Evolutionary conservation across 1,139 yeast species (phyloP), one percentile per base, ranked within the genome.

Genomic region (Scheffersomyces quercinus): DNA sequence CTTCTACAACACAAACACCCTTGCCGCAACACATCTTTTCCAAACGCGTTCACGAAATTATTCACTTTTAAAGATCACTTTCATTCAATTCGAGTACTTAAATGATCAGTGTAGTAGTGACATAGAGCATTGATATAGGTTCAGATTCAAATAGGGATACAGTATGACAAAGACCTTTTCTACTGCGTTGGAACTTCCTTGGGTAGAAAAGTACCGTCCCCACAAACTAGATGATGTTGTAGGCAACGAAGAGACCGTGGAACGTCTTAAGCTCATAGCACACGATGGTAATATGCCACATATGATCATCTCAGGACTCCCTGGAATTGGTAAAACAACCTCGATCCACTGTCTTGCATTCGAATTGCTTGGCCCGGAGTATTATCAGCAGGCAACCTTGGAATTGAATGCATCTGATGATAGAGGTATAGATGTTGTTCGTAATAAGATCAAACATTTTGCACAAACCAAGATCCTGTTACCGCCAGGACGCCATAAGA

Each of bases 141-240:
- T 5, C 5, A 20, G 26, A 6, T 20, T 20, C 26, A 20, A 6
- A 20, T 6, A 5, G 3, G 8, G 26, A 20, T 5, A 20, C 8
- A 20, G 8, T 5, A 20, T 20, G 26, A 20, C 26, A 6, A 20
- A 20, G 26, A 20, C 26, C 7, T 20, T 20, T 20, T 20, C 26
- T 20, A 20, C 26, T 20, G 26, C 26, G 9, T 20, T 20, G 38
- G 77, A 73, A 47, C 67, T 74, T 34, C 79, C 79, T 5, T 74
- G 97, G 99, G 98, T 93, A 13, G 99, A 93, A 58, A 93, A 93
- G 60, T 93, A 93, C 62, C 82, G 99, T 48, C 99, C 99, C 0
- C 75, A 78, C 39, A 66, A 72, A 31, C 72, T 93, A 30, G 81
- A 81, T 37, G 98, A 93, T 58, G 85, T 95, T 16, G 98, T 93